Evolutionary conservation across 192 early-diverging fungal species (phyloP), one percentile per base, ranked within the genome.

Genomic region (Kappamyces sp.): DNA sequence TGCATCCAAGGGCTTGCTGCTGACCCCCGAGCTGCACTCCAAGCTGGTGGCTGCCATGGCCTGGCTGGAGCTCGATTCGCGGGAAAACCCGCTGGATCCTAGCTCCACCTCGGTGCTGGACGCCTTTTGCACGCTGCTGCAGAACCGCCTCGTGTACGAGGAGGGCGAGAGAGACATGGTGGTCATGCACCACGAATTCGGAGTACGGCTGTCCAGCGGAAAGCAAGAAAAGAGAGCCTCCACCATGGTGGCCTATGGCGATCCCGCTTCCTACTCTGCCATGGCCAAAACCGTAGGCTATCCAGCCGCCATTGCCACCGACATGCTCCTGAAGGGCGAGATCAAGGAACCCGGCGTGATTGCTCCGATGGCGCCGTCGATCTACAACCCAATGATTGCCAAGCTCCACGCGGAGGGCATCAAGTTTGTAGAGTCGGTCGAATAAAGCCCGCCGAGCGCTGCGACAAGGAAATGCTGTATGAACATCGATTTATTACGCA

Each of bases 261-360:
- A 89, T 54, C 90, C 91, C 13, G 77, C 78, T 63, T 89, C 87
- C 31, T 87, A 84, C 80, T 83, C 86, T 44, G 94, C 97, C 40
- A 99, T 99, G 97, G 93, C 97, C 54, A 93, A 85, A 66, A 90
- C 92, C 33, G 97, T 99, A 40, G 97, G 97, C 60, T 83, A 92
- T 15, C 97, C 97, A 38, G 94, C 92, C 51, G 97, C 91, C 67
- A 93, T 99, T 81, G 93, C 91, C 34, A 84, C 85, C 8, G 87
- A 96, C 76, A 73, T 96, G 67, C 83, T 99, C 5, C 75, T 99
- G 57, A 86, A 93, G 66, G 65, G 74, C 31, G 47, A 59, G n/a
- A 60, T 83, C 47, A 66, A 39, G 10, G 36, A 66, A n/a, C 87
- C 71, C 49, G 96, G 96, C 62, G 87, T 99, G 15, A 69, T 99